A percentile compares a stretch with the other conserved stretches of the same genome.
These are phyloP conservation scores for Tympanopsis confertula DNA, from an alignment of 2,329 filamentous ascomycete genomes.

Conservation along the genomic window DNA sequence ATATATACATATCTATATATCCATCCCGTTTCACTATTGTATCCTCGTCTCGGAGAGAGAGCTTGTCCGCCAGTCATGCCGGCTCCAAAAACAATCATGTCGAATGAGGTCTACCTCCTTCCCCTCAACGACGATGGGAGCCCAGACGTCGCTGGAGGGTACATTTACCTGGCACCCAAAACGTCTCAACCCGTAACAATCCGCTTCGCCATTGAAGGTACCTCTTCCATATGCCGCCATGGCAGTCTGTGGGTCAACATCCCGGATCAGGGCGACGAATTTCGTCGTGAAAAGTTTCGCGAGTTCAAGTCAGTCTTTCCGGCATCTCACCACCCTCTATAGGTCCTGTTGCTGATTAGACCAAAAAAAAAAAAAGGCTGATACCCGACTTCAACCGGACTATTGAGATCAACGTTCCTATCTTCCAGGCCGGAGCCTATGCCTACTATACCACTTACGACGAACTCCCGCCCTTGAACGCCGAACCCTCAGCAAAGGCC, in stretches of 20 bases:
- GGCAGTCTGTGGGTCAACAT: slow-evolving; percentile 97
- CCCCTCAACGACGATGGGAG: slow-evolving; percentile 87
- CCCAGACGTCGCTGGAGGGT: slow-evolving; percentile 76
- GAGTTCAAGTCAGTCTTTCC: slow-evolving; percentile 67
- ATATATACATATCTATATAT: no score
- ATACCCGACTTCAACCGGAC: slow-evolving; percentile 85
- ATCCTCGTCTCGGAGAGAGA: no score
- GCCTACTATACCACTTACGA: slow-evolving; percentile 90
- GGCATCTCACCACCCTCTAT: not conserved
- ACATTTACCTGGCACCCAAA: slow-evolving; percentile 76
- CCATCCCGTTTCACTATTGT: no score
- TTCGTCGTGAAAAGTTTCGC: slow-evolving; percentile 68
- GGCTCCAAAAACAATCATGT: slow-evolving; percentile 49
- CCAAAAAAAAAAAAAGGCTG: no score
- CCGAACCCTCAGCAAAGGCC: slow-evolving; percentile 33
- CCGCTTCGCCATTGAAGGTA: slow-evolving; percentile 85
- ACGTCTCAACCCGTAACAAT: slow-evolving; percentile 66
- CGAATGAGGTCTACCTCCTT: slow-evolving; percentile 71
- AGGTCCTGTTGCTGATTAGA: no score
- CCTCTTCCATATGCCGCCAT: slow-evolving; percentile 86
- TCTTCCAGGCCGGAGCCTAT: slow-evolving; percentile 75
- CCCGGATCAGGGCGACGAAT: slow-evolving; percentile 63
- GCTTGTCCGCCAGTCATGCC: no score
- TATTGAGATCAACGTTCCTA: slow-evolving; percentile 79
- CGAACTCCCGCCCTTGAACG: slow-evolving; percentile 68